Percentiles rank a stretch among this genome's conserved stretches.
Conservation (phyloP, 345 rosid species). For the Crucihimalaya himalaica region DNA sequence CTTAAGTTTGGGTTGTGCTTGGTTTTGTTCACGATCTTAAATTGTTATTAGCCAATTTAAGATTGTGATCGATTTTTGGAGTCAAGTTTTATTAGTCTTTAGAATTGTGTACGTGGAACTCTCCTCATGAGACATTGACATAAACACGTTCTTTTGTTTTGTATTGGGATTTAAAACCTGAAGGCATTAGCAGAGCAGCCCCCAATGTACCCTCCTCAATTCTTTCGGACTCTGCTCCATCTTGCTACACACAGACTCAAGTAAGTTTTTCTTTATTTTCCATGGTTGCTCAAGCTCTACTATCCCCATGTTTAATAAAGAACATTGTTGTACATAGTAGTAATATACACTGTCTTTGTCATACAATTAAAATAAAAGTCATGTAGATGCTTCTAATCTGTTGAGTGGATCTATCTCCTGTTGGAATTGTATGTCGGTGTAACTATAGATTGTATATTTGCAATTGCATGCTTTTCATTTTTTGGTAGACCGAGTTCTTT, state of each 20-base stretch:
- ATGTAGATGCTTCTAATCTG: not conserved
- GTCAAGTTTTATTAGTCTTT: not conserved
- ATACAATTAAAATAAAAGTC: not conserved
- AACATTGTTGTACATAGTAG: not conserved
- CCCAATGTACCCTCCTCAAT: constrained; percentile 73
- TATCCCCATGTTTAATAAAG: constrained; percentile 2
- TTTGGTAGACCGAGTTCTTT: not conserved
- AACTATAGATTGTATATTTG: not conserved
- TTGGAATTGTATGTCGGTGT: not conserved
- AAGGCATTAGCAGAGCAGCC: constrained; percentile 89
- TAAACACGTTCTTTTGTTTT: constrained; percentile 17
- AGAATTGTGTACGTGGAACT: constrained; percentile 4
- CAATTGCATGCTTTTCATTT: not conserved
- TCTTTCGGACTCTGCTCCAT: constrained; percentile 82
- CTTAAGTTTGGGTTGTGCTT: not conserved
- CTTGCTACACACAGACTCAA: constrained; percentile 57
- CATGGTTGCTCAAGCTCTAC: not conserved
- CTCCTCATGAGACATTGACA: constrained; percentile 1
- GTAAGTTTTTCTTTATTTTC: constrained; percentile 20
- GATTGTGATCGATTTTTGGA: not conserved
- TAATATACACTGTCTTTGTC: not conserved
- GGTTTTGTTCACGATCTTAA: not conserved
- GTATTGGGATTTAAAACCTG: constrained; percentile 19
- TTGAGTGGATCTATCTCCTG: not conserved
- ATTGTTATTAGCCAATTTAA: not conserved